A percentile compares a stretch with the other conserved stretches of the same genome.
Evolutionary conservation across 2,329 filamentous ascomycete species (phyloP).

Genomic region (Aspergillus sergii): DNA sequence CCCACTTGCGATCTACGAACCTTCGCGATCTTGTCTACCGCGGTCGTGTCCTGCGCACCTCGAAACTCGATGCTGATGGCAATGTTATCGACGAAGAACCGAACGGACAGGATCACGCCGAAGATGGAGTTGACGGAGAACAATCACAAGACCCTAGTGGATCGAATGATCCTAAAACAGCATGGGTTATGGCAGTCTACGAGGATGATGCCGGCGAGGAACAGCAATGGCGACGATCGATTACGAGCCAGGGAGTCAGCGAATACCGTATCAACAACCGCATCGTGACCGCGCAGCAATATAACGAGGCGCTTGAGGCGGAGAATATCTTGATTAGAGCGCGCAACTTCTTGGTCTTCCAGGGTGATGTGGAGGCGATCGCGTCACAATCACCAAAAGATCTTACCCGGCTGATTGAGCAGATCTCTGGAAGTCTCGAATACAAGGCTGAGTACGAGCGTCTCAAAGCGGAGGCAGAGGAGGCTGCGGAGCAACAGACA

Average conservation of each 20-base stretch:
- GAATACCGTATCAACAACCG: conserved; percentile 97
- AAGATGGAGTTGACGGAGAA: conserved; percentile 57
- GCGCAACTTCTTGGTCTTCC: conserved; percentile 96
- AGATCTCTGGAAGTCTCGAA: conserved; percentile 94
- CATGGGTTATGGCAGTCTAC: conserved; percentile 99
- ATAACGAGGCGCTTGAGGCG: conserved; percentile 87
- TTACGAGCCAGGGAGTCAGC: conserved; percentile 83
- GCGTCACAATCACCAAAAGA: conserved; percentile 94
- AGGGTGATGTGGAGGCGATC: conserved; percentile 96
- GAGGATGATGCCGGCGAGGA: conserved; percentile 95
- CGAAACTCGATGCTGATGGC: conserved; percentile 87
- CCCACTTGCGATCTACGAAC: conserved; percentile 92
- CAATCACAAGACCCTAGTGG: conserved; percentile 61
- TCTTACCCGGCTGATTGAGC: conserved; percentile 89
- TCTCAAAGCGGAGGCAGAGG: conserved; percentile 82
- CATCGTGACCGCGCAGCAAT: conserved; percentile 82
- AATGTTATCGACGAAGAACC: conserved; percentile 66
- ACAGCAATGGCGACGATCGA: conserved; percentile 93
- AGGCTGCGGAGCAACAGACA: conserved; percentile 83
- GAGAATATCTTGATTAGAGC: conserved; percentile 99
- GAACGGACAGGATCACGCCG: conserved; percentile 63
- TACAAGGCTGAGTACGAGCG: conserved; percentile 92
- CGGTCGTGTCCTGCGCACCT: conserved; percentile 87
- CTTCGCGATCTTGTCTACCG: conserved; percentile 95
- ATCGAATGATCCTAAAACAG: conserved; percentile 80